Evolutionary conservation across 306 rosid genomes (phyloP).

Genomic region (Myrica gale): DNA sequence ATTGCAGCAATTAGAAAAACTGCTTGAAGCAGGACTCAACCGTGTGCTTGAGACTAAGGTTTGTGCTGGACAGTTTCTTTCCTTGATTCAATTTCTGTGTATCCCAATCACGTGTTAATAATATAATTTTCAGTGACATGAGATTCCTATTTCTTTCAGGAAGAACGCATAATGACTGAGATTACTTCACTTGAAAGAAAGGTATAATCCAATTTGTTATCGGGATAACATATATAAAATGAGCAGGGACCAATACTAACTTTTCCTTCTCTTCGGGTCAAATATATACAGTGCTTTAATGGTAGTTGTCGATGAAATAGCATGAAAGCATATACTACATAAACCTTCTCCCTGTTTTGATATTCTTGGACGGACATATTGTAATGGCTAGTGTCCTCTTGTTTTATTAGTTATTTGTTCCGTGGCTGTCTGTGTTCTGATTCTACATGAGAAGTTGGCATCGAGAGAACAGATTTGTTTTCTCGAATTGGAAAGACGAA

Average conservation of each 20-base stretch:
- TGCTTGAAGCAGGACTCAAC: slow-evolving; percentile 35
- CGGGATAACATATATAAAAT: background rate
- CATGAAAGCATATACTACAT: too few relatives aligned
- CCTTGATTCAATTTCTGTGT: background rate
- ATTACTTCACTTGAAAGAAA: slow-evolving; percentile 32
- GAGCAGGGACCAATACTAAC: background rate
- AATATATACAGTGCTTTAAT: background rate
- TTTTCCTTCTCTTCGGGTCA: background rate
- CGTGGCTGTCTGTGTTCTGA: background rate
- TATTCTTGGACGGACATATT: too few relatives aligned
- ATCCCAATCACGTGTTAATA: too few relatives aligned
- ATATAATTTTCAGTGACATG: too few relatives aligned
- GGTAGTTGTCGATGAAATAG: too few relatives aligned
- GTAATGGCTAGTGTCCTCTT: too few relatives aligned
- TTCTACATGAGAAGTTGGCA: background rate
- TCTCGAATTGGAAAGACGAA: background rate
- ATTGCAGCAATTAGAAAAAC: slow-evolving; percentile 30
- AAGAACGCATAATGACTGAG: slow-evolving; percentile 24
- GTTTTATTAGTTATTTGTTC: background rate
- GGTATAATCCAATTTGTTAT: slow-evolving; percentile 13
- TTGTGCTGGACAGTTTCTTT: background rate
- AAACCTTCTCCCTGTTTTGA: too few relatives aligned
- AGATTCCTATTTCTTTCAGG: slow-evolving; percentile 22
- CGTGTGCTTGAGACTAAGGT: slow-evolving; percentile 41
- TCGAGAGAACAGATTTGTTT: background rate